phyloP scores from a whole-genome alignment of 2,329 filamentous ascomycete genomes.

The Neopestalotiopsis sp. region DNA sequence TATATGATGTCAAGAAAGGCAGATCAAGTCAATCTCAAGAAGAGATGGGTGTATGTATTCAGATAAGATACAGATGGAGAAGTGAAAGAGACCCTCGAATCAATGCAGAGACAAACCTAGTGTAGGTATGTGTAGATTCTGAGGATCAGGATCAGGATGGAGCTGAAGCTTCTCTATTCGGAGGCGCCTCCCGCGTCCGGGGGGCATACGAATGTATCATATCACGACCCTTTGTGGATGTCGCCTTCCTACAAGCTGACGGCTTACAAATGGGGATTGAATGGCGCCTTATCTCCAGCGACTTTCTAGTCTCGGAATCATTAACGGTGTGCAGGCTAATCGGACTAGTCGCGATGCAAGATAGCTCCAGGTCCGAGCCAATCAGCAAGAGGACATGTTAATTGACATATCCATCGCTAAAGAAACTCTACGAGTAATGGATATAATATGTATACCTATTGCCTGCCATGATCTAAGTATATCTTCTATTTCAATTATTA shows the following conservation, averaged over 20 bases:
- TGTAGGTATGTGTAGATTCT: not conserved
- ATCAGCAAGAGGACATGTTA: not conserved
- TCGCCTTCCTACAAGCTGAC: conserved; percentile 6
- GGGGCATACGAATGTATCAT: not conserved
- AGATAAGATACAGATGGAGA: not conserved
- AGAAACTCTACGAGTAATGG: not conserved
- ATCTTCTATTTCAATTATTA: too few species aligned
- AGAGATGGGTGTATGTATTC: not conserved
- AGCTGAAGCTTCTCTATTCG: conserved; percentile 7
- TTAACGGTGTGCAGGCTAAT: conserved; percentile 8
- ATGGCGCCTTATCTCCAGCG: conserved; percentile 13
- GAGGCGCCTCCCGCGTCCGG: not conserved
- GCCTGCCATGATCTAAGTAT: not conserved
- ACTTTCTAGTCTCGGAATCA: conserved; percentile 9
- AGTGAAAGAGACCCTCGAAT: not conserved
- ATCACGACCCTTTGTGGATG: conserved; percentile 10
- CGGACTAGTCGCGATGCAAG: not conserved
- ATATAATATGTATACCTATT: not conserved
- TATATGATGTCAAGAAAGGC: not conserved
- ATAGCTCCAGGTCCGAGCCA: not conserved
- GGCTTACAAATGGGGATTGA: conserved; percentile 15
- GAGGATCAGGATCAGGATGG: not conserved
- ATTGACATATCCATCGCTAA: not conserved
- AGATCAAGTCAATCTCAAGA: too few species aligned
- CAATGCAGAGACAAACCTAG: too few species aligned